Conservation (phyloP, 2,329 filamentous ascomycete species). For the Botrytis byssoidea region DNA sequence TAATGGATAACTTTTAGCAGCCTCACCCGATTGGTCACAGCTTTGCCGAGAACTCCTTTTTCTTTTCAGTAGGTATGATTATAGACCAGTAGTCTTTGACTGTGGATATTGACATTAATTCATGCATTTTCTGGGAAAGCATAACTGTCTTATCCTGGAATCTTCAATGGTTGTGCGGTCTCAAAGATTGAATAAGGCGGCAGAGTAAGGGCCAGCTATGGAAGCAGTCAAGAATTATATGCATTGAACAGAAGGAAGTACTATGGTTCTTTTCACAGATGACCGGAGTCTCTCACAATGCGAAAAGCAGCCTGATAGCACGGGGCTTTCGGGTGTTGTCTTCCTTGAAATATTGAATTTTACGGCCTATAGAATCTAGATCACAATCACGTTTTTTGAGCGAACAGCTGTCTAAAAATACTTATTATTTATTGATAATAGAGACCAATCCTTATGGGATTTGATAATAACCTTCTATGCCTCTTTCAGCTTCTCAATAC, state of each 20-base stretch:
- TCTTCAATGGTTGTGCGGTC: background rate
- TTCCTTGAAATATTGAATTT: no score
- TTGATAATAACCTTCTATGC: background rate
- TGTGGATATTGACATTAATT: background rate
- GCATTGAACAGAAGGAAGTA: background rate
- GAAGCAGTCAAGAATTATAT: background rate
- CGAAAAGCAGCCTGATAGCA: no score
- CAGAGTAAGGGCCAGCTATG: background rate
- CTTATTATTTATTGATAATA: background rate
- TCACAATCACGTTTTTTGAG: no score
- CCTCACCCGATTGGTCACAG: background rate
- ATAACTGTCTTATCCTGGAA: background rate
- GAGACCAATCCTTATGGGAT: background rate
- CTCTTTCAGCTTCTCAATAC: no score
- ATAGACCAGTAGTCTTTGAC: background rate
- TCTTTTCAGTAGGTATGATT: background rate
- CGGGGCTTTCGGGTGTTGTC: no score
- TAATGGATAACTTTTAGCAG: background rate
- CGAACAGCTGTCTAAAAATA: fast-evolving
- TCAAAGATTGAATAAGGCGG: background rate
- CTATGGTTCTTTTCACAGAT: no score
- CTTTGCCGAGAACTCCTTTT: background rate
- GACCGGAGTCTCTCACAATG: no score
- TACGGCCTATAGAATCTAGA: no score
- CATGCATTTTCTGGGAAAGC: background rate